Conservation (phyloP, 768 basidiomycete genomes). For the Hygrocybe coccinea region DNA sequence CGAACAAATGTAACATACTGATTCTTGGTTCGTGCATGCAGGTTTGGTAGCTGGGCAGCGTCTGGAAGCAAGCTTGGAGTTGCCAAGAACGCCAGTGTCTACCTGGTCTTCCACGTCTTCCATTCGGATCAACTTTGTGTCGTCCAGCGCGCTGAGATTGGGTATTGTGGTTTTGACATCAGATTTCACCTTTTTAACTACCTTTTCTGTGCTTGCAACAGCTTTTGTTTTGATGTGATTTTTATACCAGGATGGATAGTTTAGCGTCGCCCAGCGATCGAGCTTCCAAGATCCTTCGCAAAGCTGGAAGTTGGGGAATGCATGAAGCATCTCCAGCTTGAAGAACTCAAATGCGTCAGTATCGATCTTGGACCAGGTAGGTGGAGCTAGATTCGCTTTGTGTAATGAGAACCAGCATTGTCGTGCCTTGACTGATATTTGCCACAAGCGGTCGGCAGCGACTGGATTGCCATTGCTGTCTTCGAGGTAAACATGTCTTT, state of each 20-base stretch:
- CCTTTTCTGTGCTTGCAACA: neutral
- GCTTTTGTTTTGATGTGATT: slow-evolving; percentile 4
- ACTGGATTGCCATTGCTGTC: slow-evolving; percentile 6
- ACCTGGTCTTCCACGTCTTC: neutral
- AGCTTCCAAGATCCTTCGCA: slow-evolving; percentile 18
- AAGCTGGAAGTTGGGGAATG: slow-evolving; percentile 14
- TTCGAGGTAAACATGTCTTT: slow-evolving; percentile 13
- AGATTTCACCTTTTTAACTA: neutral
- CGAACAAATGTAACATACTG: too few species aligned
- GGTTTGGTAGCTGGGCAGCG: too few species aligned
- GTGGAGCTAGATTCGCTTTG: neutral
- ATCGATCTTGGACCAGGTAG: slow-evolving; percentile 4
- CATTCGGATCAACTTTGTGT: neutral
- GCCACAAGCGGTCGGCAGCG: neutral
- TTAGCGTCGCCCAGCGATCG: slow-evolving; percentile 5
- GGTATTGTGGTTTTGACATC: neutral
- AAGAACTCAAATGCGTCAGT: slow-evolving; percentile 7
- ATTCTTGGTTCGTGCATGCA: too few species aligned
- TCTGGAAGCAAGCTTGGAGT: too few species aligned
- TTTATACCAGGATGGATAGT: slow-evolving; percentile 10
- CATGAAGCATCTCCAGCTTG: slow-evolving; percentile 8
- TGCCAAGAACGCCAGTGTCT: neutral
- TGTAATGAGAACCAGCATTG: slow-evolving; percentile 10
- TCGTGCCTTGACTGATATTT: slow-evolving; percentile 8
- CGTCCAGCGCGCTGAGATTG: neutral